Percentiles rank a stretch among this genome's conserved stretches.
Evolutionary conservation across 176 grass and related monocot species (phyloP).

Genomic region (Oryza nivara): DNA sequence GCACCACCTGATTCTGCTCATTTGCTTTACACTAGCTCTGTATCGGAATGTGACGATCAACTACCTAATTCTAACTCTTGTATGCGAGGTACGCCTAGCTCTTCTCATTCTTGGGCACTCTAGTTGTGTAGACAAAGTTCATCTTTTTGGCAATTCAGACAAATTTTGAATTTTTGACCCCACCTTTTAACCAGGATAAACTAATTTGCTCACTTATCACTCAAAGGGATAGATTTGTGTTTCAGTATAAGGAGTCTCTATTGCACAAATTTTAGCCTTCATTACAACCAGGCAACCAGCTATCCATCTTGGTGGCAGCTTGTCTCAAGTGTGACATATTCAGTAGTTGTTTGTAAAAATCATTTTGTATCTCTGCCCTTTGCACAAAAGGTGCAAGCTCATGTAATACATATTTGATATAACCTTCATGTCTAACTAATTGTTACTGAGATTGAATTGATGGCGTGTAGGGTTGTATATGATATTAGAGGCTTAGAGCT

Average conservation of each 20-base stretch:
- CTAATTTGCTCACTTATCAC: not conserved
- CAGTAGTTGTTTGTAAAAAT: conserved; percentile 1
- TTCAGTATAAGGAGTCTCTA: conserved; percentile 9
- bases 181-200: not conserved
- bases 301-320: not conserved
- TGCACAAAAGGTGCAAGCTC: not conserved
- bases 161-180: not conserved
- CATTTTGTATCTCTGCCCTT: not conserved
- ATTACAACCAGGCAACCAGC: not conserved
- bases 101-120: conserved; percentile 31
- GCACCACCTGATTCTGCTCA: conserved; percentile 93
- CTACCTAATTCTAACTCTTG: conserved; percentile 85
- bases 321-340: conserved; percentile 18
- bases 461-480: not conserved
- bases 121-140: conserved; percentile 18
- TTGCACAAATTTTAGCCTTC: conserved; percentile 18
- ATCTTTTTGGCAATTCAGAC: conserved; percentile 1
- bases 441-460: conserved; percentile 5
- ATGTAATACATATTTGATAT: conserved; percentile 11
- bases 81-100: conserved; percentile 71
- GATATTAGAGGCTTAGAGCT: not conserved
- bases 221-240: conserved; percentile 4
- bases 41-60: conserved; percentile 93
- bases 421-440: conserved; percentile 13
- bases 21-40: conserved; percentile 91